These are phyloP conservation scores for Calocera viscosa DNA, from an alignment of 768 basidiomycete species.

Conservation along the genomic window DNA sequence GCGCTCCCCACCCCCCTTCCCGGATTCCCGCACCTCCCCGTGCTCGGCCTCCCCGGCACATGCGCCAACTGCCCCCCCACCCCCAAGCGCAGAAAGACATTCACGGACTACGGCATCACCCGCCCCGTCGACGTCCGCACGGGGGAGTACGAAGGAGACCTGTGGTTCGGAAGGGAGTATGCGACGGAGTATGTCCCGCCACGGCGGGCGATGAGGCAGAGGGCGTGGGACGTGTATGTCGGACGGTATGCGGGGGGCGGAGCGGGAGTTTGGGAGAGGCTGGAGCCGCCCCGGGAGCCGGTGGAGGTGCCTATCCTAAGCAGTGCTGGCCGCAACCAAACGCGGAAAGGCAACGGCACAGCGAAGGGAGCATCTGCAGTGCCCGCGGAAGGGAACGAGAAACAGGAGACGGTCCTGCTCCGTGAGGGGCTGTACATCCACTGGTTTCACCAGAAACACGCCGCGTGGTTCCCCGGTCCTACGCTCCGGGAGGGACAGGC, in stretches of 20 bases:
- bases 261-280: background rate
- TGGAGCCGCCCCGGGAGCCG: background rate
- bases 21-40: background rate
- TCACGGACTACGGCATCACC: background rate
- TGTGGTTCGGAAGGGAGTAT: background rate
- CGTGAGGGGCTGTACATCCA: constrained; percentile 8
- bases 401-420: background rate
- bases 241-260: background rate
- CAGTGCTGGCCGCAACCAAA: no score
- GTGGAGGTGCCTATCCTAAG: background rate
- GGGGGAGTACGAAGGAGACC: background rate
- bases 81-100: background rate
- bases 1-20: constrained; percentile 5
- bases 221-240: background rate
- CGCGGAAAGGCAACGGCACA: no score
- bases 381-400: no score
- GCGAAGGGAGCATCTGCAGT: no score
- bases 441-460: constrained; percentile 10
- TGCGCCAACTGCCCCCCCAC: background rate
- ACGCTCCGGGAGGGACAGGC: background rate
- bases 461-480: background rate
- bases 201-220: background rate
- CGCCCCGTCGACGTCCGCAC: background rate
- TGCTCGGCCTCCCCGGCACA: background rate
- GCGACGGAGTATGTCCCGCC: background rate